Conservation (phyloP, 352 stramenopile species). For the Pythium guiyangense region DNA sequence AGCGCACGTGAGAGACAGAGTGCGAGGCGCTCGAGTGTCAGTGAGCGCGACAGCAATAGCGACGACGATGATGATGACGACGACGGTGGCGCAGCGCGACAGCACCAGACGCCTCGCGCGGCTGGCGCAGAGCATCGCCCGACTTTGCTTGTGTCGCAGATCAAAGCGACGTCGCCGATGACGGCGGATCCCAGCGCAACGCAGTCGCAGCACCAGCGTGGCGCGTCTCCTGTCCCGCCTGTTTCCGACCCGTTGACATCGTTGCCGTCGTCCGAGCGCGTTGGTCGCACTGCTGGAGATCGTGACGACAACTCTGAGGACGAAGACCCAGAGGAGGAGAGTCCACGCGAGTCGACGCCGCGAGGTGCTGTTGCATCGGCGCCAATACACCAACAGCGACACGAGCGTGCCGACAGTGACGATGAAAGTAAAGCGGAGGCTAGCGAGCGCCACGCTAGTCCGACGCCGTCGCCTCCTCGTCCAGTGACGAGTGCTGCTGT, state of each 20-base stretch:
- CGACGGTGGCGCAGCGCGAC: conserved; percentile 5
- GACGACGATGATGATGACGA: conserved; percentile 8
- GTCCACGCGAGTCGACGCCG: conserved; percentile 21
- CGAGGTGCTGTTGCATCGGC: neutral
- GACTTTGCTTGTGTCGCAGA: conserved; percentile 52
- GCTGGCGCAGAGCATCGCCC: conserved; percentile 12
- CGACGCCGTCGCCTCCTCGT: neutral
- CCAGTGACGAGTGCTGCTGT: neutral
- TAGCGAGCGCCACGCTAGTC: conserved; percentile 8
- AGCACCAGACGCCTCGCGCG: neutral
- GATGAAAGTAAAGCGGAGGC: conserved; percentile 7
- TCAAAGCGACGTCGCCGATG: conserved; percentile 38
- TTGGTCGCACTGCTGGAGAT: neutral
- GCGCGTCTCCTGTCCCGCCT: conserved; percentile 8
- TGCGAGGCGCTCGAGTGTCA: neutral
- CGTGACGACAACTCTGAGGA: neutral
- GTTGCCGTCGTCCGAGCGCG: neutral
- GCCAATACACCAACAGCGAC: neutral
- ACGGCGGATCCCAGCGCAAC: no score
- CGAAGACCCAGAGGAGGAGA: conserved; percentile 35
- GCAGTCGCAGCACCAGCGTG: conserved; percentile 9
- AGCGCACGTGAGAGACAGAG: neutral
- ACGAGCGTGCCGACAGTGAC: conserved; percentile 15
- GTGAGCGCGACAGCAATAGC: neutral
- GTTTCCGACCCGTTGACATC: conserved; percentile 3